Conservation (phyloP, 768 basidiomycete species). For the Butyriboletus loyo region DNA sequence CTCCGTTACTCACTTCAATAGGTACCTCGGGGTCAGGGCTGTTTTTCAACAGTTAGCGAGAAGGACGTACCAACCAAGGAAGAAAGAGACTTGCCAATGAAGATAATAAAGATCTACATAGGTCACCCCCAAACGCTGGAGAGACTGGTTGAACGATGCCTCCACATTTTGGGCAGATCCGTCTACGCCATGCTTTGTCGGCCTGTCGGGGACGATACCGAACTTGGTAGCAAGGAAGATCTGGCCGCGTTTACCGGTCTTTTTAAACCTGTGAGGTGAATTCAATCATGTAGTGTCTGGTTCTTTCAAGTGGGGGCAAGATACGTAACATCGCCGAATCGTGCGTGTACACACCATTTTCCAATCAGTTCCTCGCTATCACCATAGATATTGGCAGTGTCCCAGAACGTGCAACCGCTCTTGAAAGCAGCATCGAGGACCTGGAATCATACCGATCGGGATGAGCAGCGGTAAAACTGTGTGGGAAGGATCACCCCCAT, state of each 20-base stretch:
- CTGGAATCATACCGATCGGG: conserved; percentile 14
- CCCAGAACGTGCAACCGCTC: conserved; percentile 45
- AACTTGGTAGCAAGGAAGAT: conserved; percentile 67
- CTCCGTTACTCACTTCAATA: conserved; percentile 39
- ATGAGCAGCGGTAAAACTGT: not conserved
- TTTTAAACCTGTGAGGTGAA: conserved; percentile 38
- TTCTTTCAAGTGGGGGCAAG: not conserved
- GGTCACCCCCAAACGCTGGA: conserved; percentile 41
- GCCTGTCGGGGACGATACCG: conserved; percentile 32
- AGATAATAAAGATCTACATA: conserved; percentile 47
- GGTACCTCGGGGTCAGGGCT: conserved; percentile 43
- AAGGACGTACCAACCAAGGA: too few species aligned
- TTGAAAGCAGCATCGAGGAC: conserved; percentile 42
- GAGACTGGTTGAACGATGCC: conserved; percentile 36
- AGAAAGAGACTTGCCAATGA: conserved; percentile 32
- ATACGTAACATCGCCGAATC: not conserved
- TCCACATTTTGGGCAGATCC: conserved; percentile 43
- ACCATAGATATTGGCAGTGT: conserved; percentile 43
- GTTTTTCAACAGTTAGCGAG: not conserved
- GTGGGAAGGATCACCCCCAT: too few species aligned
- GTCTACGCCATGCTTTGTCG: conserved; percentile 21
- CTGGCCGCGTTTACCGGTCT: conserved; percentile 41
- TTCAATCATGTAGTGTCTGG: too few species aligned
- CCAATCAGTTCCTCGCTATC: conserved; percentile 45
- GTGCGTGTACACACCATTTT: conserved; percentile 34